phyloP scores from a whole-genome alignment of 768 basidiomycete genomes.

The Phanerochaete carnosa region DNA sequence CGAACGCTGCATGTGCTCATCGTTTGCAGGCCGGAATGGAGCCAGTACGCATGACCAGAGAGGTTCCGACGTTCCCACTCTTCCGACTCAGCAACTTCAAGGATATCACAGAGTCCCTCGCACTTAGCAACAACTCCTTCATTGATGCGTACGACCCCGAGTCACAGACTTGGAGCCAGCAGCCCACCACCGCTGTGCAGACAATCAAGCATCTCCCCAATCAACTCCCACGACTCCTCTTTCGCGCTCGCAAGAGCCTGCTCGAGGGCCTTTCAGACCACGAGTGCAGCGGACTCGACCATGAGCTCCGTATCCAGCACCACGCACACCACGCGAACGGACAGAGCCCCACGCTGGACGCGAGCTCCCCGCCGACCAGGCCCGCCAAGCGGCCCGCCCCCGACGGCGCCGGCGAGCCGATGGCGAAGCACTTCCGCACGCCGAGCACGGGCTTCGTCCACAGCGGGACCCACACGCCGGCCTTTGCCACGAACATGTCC shows the following conservation, averaged over 20 bases:
- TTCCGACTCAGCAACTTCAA: slow-evolving; percentile 56
- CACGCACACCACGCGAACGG: slow-evolving; percentile 18
- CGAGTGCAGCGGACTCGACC: slow-evolving; percentile 53
- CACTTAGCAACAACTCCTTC: slow-evolving; percentile 47
- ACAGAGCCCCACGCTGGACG: background rate
- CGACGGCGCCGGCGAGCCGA: background rate
- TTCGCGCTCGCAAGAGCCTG: slow-evolving; percentile 56
- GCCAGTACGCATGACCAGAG: slow-evolving; percentile 55
- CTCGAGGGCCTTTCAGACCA: slow-evolving; percentile 54
- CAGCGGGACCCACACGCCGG: background rate
- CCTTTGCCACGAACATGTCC: background rate
- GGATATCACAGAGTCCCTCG: slow-evolving; percentile 52
- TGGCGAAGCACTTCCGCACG: background rate
- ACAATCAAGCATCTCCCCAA: slow-evolving; percentile 53
- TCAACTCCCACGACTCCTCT: slow-evolving; percentile 41
- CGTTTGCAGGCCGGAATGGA: slow-evolving; percentile 44
- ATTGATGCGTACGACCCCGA: slow-evolving; percentile 56
- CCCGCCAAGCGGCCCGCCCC: slow-evolving; percentile 12
- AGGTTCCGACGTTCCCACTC: slow-evolving; percentile 60
- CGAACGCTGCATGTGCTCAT: background rate
- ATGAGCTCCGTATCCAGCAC: slow-evolving; percentile 51
- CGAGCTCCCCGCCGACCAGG: slow-evolving; percentile 1
- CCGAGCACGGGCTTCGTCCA: background rate
- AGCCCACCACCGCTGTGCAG: slow-evolving; percentile 55
- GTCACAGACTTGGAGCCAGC: slow-evolving; percentile 66